Conservation (phyloP, 352 stramenopile species). For the Globisporangium echinulatum region DNA sequence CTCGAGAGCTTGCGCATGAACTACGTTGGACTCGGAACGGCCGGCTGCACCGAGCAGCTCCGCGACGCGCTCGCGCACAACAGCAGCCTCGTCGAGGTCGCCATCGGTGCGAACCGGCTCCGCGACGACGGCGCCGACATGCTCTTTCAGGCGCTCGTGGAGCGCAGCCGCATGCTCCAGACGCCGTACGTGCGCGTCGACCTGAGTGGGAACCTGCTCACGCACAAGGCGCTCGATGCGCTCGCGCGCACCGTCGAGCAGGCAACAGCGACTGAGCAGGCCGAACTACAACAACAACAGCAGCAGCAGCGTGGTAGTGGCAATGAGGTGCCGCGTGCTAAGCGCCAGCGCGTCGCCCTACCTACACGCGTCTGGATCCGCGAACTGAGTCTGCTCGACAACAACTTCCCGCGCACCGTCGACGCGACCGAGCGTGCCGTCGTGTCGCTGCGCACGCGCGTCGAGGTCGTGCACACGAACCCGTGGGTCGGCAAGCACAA, state of each 20-base stretch:
- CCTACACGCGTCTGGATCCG: slow-evolving; percentile 16
- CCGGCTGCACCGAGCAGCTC: slow-evolving; percentile 42
- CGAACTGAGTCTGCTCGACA: slow-evolving; percentile 65
- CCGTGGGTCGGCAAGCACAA: slow-evolving; percentile 54
- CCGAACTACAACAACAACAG: neutral
- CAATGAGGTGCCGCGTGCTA: neutral
- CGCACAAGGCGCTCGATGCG: slow-evolving; percentile 29
- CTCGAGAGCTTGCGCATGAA: slow-evolving; percentile 48
- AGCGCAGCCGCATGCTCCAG: slow-evolving; percentile 21
- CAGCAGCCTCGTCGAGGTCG: slow-evolving; percentile 34
- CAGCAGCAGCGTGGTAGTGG: too few relatives aligned
- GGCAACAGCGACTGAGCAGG: neutral
- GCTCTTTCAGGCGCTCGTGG: slow-evolving; percentile 44
- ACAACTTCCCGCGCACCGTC: slow-evolving; percentile 40
- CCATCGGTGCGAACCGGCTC: slow-evolving; percentile 63
- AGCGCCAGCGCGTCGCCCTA: slow-evolving; percentile 7
- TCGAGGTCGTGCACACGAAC: slow-evolving; percentile 53
- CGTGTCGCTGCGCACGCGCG: slow-evolving; percentile 19
- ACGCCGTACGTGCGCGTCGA: slow-evolving; percentile 47
- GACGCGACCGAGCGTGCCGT: slow-evolving; percentile 20
- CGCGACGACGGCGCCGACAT: slow-evolving; percentile 43
- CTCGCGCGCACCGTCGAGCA: slow-evolving; percentile 32
- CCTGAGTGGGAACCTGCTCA: slow-evolving; percentile 75
- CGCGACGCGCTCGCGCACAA: slow-evolving; percentile 47
- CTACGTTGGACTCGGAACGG: slow-evolving; percentile 51